These are phyloP conservation scores for Populus deltoides DNA, from an alignment of 345 rosid species.

Conservation along the genomic window DNA sequence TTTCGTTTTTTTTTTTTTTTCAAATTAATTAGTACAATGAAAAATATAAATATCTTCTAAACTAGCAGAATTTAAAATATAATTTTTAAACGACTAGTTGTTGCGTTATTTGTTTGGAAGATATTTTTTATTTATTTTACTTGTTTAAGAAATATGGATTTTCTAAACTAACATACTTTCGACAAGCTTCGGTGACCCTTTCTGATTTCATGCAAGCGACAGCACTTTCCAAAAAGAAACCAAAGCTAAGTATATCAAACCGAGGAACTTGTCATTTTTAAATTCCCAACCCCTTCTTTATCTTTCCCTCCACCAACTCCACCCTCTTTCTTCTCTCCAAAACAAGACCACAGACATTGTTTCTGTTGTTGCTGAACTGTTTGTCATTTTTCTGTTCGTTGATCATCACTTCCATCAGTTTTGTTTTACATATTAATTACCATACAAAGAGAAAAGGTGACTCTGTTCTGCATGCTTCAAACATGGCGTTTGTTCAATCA, in stretches of 20 bases:
- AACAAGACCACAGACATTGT: not conserved
- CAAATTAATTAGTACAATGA: no score
- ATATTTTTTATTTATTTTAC: no score
- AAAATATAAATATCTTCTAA: no score
- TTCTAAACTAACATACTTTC: no score
- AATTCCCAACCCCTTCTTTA: not conserved
- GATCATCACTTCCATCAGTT: not conserved
- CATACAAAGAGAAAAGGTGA: not conserved
- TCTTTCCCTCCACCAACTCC: not conserved
- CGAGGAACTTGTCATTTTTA: not conserved
- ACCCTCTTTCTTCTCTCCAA: not conserved
- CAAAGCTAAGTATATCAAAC: no score
- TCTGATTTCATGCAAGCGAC: not conserved
- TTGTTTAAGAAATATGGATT: no score
- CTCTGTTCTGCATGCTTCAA: not conserved
- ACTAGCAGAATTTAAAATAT: no score
- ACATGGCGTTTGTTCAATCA: conserved; percentile 34
- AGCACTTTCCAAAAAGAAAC: not conserved
- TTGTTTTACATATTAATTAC: not conserved
- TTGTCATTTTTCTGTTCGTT: not conserved
- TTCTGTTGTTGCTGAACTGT: not conserved
- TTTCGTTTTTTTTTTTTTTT: not conserved
- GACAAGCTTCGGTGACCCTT: not conserved
- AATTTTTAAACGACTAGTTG: no score
- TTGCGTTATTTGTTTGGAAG: no score